Evolutionary conservation across 2,329 filamentous ascomycete species (phyloP), one percentile per base, ranked within the genome.

Genomic region (Fusarium transvaalense): DNA sequence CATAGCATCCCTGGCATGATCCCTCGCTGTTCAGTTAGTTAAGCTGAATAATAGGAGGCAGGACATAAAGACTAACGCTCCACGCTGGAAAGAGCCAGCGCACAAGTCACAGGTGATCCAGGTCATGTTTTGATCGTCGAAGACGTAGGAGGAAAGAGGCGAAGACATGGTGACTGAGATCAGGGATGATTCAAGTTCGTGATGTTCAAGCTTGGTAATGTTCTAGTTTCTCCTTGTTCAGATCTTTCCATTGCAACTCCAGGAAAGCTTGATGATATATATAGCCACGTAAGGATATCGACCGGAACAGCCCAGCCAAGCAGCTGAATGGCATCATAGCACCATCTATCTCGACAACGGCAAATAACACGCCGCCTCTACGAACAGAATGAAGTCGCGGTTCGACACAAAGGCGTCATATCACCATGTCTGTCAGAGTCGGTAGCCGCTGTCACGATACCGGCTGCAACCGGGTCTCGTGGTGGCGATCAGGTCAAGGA

Each of bases 41-140:
- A 50, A 9, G 5, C 10, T 37, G 7, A 37, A 34, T 4, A 19
- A 6, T 6, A 35, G 13, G 15, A 4, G 25, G 23, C 8, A 23
- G 17, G 10, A n/a, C 12, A 45, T 29, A 23, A 6, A 1, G 27
- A 64, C 71, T 19, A 48, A 74, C 71, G 56, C 58, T 34, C 51
- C 46, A 14, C 71, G 67, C 25, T 69, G 64, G 34, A 74, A 73
- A 5, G 71, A 74, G 17, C 71, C 71, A 15, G 59, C 63, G 56
- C 71, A 73, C 17, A 72, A 38, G 56, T 73, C 68, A 34, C 71
- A 73, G 10, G 71, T 74, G 45, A 73, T 73, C 71, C 66, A 73
- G 17, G 70, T 73, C 70, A 73, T 72, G 41, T 63, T 63, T 38
- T 73, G 35, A 14, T 73, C 68, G 47, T 72, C 70, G 55, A 72